Evolutionary conservation across 805 yeast genomes (phyloP).

Genomic region (Pichia scutulata): DNA sequence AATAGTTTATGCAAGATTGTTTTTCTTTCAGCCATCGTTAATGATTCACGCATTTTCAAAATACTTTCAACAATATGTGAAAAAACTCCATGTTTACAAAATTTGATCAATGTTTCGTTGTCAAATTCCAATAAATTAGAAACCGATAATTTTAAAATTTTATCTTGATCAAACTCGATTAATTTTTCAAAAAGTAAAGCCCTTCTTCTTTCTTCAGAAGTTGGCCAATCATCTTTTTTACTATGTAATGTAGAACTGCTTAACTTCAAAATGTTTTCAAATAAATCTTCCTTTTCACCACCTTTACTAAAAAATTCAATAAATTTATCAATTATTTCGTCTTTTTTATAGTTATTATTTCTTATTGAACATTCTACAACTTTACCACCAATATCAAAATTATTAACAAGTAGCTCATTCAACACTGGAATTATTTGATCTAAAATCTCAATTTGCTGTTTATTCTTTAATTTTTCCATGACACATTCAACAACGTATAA

Average conservation of each 20-base stretch:
- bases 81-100: constrained; percentile 86
- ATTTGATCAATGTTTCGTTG: constrained; percentile 52
- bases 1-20: constrained; percentile 58
- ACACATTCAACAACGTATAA: constrained; percentile 70
- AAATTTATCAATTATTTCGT: constrained; percentile 46
- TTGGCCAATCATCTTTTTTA: constrained; percentile 85
- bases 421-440: constrained; percentile 62
- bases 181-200: constrained; percentile 67
- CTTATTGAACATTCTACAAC: constrained; percentile 58
- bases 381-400: constrained; percentile 60
- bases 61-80: constrained; percentile 79
- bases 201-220: constrained; percentile 79
- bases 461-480: constrained; percentile 54
- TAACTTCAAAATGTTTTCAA: constrained; percentile 62
- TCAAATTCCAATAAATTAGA: constrained; percentile 55
- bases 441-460: constrained; percentile 53
- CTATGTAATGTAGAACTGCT: constrained; percentile 71
- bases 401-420: constrained; percentile 52
- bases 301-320: constrained; percentile 34
- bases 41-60: constrained; percentile 37
- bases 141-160: constrained; percentile 49
- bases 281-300: constrained; percentile 37
- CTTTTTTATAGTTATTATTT: constrained; percentile 51
- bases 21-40: constrained; percentile 44
- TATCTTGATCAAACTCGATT: constrained; percentile 52